These are phyloP conservation scores for Pulveroboletus frians DNA, from an alignment of 768 basidiomycete species.

Conservation along the genomic window DNA sequence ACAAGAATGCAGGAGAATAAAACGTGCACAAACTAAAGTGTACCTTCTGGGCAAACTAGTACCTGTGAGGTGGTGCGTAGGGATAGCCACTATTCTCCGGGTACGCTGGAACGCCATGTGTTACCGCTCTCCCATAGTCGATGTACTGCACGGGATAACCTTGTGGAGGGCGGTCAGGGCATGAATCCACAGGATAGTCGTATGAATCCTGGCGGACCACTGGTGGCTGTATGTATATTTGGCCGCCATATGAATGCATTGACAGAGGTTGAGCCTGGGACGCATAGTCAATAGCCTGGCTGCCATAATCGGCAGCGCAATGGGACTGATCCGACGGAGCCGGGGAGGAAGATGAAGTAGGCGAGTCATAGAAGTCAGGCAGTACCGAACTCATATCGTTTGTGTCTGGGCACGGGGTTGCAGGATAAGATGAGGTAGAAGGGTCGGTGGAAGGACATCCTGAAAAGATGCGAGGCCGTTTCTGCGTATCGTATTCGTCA, in stretches of 20 bases:
- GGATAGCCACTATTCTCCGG: slow-evolving; percentile 11
- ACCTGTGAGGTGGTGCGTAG: slow-evolving; percentile 6
- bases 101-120: slow-evolving; percentile 13
- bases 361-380: slow-evolving; percentile 20
- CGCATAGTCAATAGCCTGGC: slow-evolving; percentile 2
- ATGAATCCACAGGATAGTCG: slow-evolving; percentile 4
- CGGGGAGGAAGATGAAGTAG: slow-evolving; percentile 23
- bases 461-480: slow-evolving; percentile 15
- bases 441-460: slow-evolving; percentile 4
- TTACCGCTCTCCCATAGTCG: slow-evolving; percentile 6
- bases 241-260: slow-evolving; percentile 2
- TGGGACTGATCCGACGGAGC: slow-evolving; percentile 23
- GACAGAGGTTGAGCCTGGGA: not conserved
- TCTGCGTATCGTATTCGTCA: slow-evolving; percentile 13
- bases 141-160: slow-evolving; percentile 7
- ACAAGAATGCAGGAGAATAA: slow-evolving; percentile 4
- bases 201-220: slow-evolving; percentile 13
- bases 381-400: slow-evolving; percentile 9
- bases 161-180: slow-evolving; percentile 12
- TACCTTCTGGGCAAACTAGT: not conserved
- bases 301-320: slow-evolving; percentile 8
- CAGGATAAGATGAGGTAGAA: slow-evolving; percentile 7
- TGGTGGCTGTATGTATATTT: slow-evolving; percentile 5
- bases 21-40: slow-evolving; percentile 3
- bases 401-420: slow-evolving; percentile 12